Percentiles rank a stretch among this genome's conserved stretches.
phyloP scores from a whole-genome alignment of 2,329 filamentous ascomycete genomes.

The Fusarium acutatum region DNA sequence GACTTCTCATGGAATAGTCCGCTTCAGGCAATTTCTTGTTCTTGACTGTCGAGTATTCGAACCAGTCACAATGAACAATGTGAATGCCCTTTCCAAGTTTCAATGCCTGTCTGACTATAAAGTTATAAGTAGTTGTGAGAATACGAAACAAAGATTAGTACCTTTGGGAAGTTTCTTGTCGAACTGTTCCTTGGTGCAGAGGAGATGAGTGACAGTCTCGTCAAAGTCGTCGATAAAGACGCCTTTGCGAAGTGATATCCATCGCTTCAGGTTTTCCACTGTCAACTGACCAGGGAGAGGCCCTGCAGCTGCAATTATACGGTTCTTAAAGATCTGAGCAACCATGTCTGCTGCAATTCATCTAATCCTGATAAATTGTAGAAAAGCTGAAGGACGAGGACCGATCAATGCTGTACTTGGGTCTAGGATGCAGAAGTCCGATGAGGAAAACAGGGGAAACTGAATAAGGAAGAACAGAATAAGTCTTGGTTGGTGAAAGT shows the following conservation, averaged over 20 bases:
- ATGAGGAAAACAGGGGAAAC: too few relatives aligned
- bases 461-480: background rate
- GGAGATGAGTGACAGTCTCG: conserved; percentile 73
- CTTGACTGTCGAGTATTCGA: conserved; percentile 54
- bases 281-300: conserved; percentile 60
- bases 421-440: background rate
- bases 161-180: conserved; percentile 52
- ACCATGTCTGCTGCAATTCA: conserved; percentile 37
- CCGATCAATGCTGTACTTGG: background rate
- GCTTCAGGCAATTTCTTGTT: conserved; percentile 45
- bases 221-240: conserved; percentile 61
- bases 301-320: conserved; percentile 66
- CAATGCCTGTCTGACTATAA: conserved; percentile 51
- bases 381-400: background rate
- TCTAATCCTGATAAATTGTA: background rate
- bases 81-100: conserved; percentile 47
- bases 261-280: conserved; percentile 67
- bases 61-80: conserved; percentile 62
- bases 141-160: conserved; percentile 22
- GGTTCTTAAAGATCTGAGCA: conserved; percentile 58
- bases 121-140: background rate
- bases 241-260: conserved; percentile 72
- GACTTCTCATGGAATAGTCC: conserved; percentile 54
- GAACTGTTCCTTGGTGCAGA: conserved; percentile 72
- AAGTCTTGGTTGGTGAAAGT: background rate